Base-by-base conservation (phyloP, 768 basidiomycete species). In the Butyriboletus loyo region DNA sequence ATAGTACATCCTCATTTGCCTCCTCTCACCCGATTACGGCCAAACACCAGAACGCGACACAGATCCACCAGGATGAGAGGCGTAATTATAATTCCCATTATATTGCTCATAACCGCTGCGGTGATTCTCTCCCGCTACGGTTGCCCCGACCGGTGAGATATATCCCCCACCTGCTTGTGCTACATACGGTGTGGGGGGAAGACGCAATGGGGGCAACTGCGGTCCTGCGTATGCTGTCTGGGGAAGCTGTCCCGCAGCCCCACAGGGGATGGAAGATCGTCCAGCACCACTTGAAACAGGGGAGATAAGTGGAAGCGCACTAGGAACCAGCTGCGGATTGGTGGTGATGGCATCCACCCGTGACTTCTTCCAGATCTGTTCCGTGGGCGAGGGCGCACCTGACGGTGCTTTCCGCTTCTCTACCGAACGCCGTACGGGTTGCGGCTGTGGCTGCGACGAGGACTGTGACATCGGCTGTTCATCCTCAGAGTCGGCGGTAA, bases 401-500 rank as follows among this genome's bases (percentile, higher is more conserved):
- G 74, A 69, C 6, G 74, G 68, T 10, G 80, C 80, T 62, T 85
- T 87, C 60, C 87, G 80, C 61, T 87, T 87, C 58, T 73, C 79
- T 10, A 66, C 49, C 53, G 71, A 67, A n/a, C 63, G 70, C 11
- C 50, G 59, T 14, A 51, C 49, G 19, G 68, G 55, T 43, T 64
- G 68, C 11, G 69, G 60, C 27, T 76, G 80, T 21, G 39, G 25
- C 43, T 61, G 63, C 19, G 59, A 54, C 11, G 56, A 58, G 35
- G 50, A 34, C 27, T 64, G 62, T 14, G 66, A 60, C 44, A 62
- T 68, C 28, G 69, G 67, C 31, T 77, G 80, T 45, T 93, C 92
- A 13, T 89, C 87, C 51, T 90, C 87, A 22, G 83, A 83, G 62
- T 91, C 89, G 54, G 85, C 72, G 4, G 93, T 94, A 53, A 96